These are phyloP conservation scores for Cercospora zeina DNA, from an alignment of 2,329 filamentous ascomycete species.

Conservation along the genomic window DNA sequence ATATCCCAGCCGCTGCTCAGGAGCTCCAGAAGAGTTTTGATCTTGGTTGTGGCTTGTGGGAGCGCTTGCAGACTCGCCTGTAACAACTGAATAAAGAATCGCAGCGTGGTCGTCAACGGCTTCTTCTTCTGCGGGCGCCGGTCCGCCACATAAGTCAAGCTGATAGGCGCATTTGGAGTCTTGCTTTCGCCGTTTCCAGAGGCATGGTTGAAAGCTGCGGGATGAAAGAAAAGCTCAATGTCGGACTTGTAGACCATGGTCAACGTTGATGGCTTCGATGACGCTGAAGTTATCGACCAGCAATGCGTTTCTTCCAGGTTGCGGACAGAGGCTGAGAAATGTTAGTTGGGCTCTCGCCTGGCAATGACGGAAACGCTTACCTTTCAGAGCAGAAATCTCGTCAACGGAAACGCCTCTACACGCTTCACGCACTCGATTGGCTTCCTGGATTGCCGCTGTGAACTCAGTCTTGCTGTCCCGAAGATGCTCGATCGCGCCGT, in stretches of 20 bases:
- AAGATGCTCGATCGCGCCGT: constrained; percentile 62
- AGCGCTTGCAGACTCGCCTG: constrained; percentile 66
- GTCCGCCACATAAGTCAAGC: constrained; percentile 67
- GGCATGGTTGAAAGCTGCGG: constrained; percentile 55
- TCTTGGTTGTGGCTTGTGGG: constrained; percentile 57
- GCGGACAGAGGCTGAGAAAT: constrained; percentile 63
- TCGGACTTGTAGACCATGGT: constrained; percentile 73
- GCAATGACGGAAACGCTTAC: constrained; percentile 50
- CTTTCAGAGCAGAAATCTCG: constrained; percentile 78
- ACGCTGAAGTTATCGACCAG: constrained; percentile 66
- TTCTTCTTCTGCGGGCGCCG: constrained; percentile 52
- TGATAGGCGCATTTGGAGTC: constrained; percentile 57
- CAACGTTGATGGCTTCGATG: constrained; percentile 61
- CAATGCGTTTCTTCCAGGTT: constrained; percentile 65
- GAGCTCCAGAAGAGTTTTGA: constrained; percentile 59
- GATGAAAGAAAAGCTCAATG: constrained; percentile 72
- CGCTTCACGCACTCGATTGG: constrained; percentile 81
- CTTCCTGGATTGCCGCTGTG: constrained; percentile 72
- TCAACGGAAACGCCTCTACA: constrained; percentile 83
- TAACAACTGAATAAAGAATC: constrained; percentile 74
- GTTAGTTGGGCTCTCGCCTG: neutral
- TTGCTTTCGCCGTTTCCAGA: constrained; percentile 27
- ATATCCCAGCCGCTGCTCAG: constrained; percentile 67
- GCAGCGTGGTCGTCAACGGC: constrained; percentile 64
- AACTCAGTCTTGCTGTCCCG: constrained; percentile 68